Evolutionary conservation across 139 green algal species (phyloP).

Genomic region (Dunaliella sp.): DNA sequence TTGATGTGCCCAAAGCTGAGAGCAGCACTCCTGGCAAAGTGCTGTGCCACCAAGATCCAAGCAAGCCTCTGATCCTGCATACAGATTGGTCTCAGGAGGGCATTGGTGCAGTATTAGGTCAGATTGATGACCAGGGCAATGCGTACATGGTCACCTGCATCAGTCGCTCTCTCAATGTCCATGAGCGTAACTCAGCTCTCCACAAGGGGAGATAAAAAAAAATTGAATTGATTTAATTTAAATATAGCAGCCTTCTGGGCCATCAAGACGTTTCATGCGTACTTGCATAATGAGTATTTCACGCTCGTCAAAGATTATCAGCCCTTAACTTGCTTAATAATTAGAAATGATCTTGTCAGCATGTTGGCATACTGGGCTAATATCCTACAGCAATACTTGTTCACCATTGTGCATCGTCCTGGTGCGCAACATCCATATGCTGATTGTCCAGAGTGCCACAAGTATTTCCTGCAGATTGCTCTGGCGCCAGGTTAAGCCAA

Average conservation of each 20-base stretch:
- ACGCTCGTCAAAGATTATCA: background rate
- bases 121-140: conserved; percentile 20
- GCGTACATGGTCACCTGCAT: conserved; percentile 39
- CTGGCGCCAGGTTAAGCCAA: conserved; percentile 11
- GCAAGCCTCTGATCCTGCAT: conserved; percentile 15
- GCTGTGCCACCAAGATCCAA: conserved; percentile 10
- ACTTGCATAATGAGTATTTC: background rate
- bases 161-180: conserved; percentile 17
- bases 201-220: conserved; percentile 39
- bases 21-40: background rate
- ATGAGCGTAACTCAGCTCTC: conserved; percentile 18
- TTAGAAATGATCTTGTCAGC: background rate
- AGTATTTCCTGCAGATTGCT: background rate
- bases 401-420: conserved; percentile 14
- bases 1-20: conserved; percentile 3
- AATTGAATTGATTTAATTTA: no score
- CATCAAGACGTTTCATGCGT: conserved; percentile 6
- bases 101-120: conserved; percentile 39
- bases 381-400: conserved; percentile 4
- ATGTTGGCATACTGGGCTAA: conserved; percentile 12
- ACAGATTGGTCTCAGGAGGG: conserved; percentile 4
- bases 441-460: conserved; percentile 12
- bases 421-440: background rate
- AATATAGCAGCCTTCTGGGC: conserved; percentile 26
- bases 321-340: background rate